Evolutionary conservation across 805 yeast species (phyloP), one percentile per base, ranked within the genome.

Genomic region (Naumovozyma dairenensis): DNA sequence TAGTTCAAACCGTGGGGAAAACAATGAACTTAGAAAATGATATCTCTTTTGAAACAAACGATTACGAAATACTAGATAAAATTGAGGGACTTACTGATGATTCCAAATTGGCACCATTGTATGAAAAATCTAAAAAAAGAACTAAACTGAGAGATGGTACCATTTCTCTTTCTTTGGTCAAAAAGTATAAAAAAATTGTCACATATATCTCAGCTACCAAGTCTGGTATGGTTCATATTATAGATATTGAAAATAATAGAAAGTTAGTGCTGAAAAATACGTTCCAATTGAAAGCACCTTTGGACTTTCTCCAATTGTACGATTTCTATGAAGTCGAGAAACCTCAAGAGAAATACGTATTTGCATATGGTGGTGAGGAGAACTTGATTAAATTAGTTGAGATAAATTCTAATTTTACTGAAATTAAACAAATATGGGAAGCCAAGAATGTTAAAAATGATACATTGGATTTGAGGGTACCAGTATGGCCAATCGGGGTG

Each of bases 311-410:
- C 55, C 74, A 24, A 71, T 70, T 49, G 53, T 48, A 53, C 29
- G 62, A 57, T 57, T 9, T 53, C 46, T 77, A 76, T 3, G 48
- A 54, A 12, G 66, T 63, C 15, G 53, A 55, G 6, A 71, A 72
- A 3, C 25, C 28, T 2, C 30, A 31, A 8, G 31, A 34, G 16
- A 33, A 16, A 6, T 29, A 36, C 16, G 54, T 76, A 2, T 74
- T 81, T 56, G 94, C 92, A 1, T 72, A 65, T 48, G 96, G 96
- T 22, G 98, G 97, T 19, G 74, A 83, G 49, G 93, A 86, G 46
- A 75, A 75, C 38, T 34, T 55, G n/a, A 54, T 57, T 14, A 56
- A 57, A 33, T 49, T 52, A 21, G 45, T 49, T 5, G 47, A 49
- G 26, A 25, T 48, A 10, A 40, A 45, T 3, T 47, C 55, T 5